Base-by-base conservation (phyloP, 2,329 filamentous ascomycete genomes). In the Ustilaginoidea virens region DNA sequence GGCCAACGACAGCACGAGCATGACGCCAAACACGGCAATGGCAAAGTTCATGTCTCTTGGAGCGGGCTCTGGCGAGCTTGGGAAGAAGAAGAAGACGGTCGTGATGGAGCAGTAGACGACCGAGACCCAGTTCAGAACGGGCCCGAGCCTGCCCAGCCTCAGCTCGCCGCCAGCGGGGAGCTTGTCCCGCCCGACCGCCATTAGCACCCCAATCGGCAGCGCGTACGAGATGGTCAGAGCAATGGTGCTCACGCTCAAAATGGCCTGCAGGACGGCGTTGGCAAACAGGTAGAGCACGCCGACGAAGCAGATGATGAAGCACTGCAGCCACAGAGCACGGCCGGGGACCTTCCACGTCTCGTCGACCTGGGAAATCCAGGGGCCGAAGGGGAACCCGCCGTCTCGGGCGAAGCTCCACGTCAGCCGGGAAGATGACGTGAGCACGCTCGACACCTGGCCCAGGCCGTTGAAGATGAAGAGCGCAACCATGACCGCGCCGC, bases 271-370 rank as follows among this genome's bases (percentile, higher is more conserved):
- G 0, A 68, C 64, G 0, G 64, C 65, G 27, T 55, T 56, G 25
- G 66, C 55, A 32, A 69, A 69, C 1, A 64, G 55, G 37, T 69
- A 69, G 0, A 73, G 52, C 3, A 72, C 39, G n/a, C 67, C 68
- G 7, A 73, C 55, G 7, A 55, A 32, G 5, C 39, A 42, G 29
- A 53, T 47, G 26, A 55, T 41, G n/a, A 48, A 41, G 2, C 63
- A 61, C 37, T 71, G 66, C 1, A 55, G 51, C 58, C 63, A 66
- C 17, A 69, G 51, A 0, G 66, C 56, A 3, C 65, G 60, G 0
- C 52, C 58, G 0, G 67, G 67, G 0, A 62, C 62, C 34, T 60
- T 60, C 66, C 66, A 70, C 0, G 46, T 51, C 1, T 48, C 42
- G 31, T 69, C 50, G 13, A 55, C 48, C 5, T 43, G 33, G 3